Conservation (phyloP, 495 filamentous ascomycete genomes). For the Lasiosphaeria miniovina region DNA sequence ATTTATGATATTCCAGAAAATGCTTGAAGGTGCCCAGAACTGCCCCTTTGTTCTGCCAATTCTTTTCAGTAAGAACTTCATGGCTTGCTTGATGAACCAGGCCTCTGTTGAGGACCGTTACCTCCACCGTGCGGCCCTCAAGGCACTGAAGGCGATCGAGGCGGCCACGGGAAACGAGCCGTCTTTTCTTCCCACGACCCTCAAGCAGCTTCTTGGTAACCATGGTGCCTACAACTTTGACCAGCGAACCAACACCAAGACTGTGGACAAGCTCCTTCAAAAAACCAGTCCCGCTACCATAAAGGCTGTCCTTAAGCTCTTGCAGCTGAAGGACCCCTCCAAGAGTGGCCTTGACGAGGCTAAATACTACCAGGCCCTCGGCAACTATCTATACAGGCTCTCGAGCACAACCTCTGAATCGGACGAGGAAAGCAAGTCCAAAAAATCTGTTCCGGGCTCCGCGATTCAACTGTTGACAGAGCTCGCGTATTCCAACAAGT, state of each 20-base stretch:
- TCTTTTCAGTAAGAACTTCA: conserved; percentile 78
- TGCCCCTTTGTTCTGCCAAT: conserved; percentile 27
- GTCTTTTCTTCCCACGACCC: conserved; percentile 53
- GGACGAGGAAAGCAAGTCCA: conserved; percentile 13
- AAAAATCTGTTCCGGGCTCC: conserved; percentile 34
- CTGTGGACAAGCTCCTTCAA: conserved; percentile 69
- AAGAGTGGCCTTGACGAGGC: conserved; percentile 35
- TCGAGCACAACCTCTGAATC: conserved; percentile 24
- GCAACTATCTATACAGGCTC: conserved; percentile 53
- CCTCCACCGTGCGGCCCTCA: conserved; percentile 75
- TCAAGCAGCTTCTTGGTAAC: conserved; percentile 64
- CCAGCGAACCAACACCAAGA: conserved; percentile 82
- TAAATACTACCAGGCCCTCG: conserved; percentile 46
- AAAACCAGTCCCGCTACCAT: conserved; percentile 54
- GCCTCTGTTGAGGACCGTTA: conserved; percentile 78
- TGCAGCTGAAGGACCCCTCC: conserved; percentile 29
- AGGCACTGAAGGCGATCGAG: conserved; percentile 66
- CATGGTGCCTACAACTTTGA: conserved; percentile 78
- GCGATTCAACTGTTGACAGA: conserved; percentile 45
- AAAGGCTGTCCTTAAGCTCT: conserved; percentile 43
- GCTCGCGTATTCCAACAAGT: conserved; percentile 51
- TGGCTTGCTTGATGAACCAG: conserved; percentile 83
- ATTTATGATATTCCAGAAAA: conserved; percentile 76
- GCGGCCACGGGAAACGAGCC: conserved; percentile 63
- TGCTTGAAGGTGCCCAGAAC: conserved; percentile 52